A percentile compares a stretch with the other conserved stretches of the same genome.
These are phyloP conservation scores for Penicillium bialowiezense DNA, from an alignment of 495 filamentous ascomycete species.

Conservation along the genomic window DNA sequence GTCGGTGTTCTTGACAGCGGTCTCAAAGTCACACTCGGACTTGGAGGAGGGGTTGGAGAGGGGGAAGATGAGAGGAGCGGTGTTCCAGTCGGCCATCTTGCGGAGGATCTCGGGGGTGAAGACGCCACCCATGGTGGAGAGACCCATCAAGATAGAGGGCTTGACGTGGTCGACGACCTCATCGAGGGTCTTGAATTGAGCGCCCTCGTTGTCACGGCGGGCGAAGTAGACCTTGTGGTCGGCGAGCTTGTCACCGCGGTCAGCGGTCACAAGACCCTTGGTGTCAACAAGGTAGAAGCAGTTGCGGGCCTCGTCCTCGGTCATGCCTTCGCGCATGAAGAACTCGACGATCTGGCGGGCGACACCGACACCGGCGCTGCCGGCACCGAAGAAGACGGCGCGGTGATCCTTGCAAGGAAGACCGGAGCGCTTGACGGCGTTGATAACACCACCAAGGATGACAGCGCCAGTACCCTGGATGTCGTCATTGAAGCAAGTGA, in stretches of 20 bases:
- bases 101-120: conserved; percentile 86
- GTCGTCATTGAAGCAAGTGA: conserved; percentile 98
- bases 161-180: conserved; percentile 91
- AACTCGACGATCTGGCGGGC: conserved; percentile 95
- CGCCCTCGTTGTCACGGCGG: conserved; percentile 84
- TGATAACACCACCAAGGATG: conserved; percentile 90
- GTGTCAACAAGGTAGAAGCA: conserved; percentile 99
- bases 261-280: conserved; percentile 88
- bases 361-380: conserved; percentile 92
- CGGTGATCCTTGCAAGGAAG: conserved; percentile 86
- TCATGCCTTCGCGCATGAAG: conserved; percentile 89
- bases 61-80: conserved; percentile 85
- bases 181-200: conserved; percentile 85
- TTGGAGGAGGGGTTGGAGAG: conserved; percentile 93
- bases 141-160: conserved; percentile 90
- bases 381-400: conserved; percentile 94
- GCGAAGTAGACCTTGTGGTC: conserved; percentile 99
- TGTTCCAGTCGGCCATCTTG: conserved; percentile 79
- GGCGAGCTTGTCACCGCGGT: conserved; percentile 90
- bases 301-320: conserved; percentile 81
- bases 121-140: conserved; percentile 90
- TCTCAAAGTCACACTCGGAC: conserved; percentile 95
- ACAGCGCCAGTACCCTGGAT: conserved; percentile 98
- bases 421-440: conserved; percentile 83
- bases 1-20: conserved; percentile 83